A percentile compares a stretch with the other conserved stretches of the same genome.
These are phyloP conservation scores for Aspergillus steynii DNA, from an alignment of 495 filamentous ascomycete genomes.

Conservation along the genomic window DNA sequence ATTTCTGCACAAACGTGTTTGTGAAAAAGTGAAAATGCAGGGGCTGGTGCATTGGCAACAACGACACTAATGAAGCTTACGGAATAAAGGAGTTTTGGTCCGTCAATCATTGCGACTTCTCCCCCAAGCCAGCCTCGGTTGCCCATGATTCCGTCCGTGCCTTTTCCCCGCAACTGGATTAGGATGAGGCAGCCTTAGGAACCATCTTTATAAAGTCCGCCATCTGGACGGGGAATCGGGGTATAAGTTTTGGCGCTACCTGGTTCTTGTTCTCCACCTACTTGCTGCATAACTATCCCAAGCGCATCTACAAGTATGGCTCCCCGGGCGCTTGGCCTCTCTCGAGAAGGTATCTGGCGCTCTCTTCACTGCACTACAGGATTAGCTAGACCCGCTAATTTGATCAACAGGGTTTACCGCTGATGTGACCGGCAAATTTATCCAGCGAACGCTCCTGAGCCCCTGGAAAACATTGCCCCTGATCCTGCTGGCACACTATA, in stretches of 20 bases:
- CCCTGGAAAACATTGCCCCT: slow-evolving; percentile 59
- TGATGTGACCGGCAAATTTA: slow-evolving; percentile 55
- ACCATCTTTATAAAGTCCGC: neutral
- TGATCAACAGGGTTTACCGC: slow-evolving; percentile 56
- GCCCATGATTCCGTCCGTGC: slow-evolving; percentile 11
- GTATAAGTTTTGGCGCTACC: neutral
- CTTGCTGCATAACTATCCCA: neutral
- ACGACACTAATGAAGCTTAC: neutral
- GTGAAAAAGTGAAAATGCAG: neutral
- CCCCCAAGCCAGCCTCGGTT: slow-evolving; percentile 15
- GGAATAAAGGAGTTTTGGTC: neutral
- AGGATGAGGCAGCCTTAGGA: slow-evolving; percentile 8
- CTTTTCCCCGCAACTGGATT: neutral
- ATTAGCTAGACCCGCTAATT: neutral
- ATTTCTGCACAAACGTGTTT: neutral
- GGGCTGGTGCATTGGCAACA: neutral
- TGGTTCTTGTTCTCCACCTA: neutral
- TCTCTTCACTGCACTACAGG: slow-evolving; percentile 1
- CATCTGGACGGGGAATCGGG: neutral
- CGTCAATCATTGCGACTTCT: neutral
- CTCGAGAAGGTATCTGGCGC: slow-evolving; percentile 32
- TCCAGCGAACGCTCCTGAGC: slow-evolving; percentile 59
- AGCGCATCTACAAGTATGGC: neutral
- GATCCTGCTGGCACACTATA: slow-evolving; percentile 58
- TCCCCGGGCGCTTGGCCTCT: slow-evolving; percentile 10